These are phyloP conservation scores for Pichia sp. DNA, from an alignment of 1,139 yeast species.

Conservation along the genomic window DNA sequence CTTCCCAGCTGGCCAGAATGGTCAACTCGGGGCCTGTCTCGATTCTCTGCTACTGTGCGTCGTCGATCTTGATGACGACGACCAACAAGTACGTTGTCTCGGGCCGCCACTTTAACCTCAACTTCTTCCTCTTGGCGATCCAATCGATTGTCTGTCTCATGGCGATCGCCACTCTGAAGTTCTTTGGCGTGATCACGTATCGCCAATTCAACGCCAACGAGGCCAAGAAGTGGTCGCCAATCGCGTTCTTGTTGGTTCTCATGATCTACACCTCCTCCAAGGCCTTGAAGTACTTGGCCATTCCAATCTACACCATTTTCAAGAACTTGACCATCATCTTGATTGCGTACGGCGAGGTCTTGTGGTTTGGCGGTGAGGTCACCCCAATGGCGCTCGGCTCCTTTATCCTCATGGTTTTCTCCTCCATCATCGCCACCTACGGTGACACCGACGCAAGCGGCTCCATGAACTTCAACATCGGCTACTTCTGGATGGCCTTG, in stretches of 20 bases:
- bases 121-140: constrained; percentile 78
- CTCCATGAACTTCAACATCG: constrained; percentile 55
- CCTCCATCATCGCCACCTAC: constrained; percentile 90
- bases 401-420: constrained; percentile 83
- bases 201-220: constrained; percentile 82
- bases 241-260: constrained; percentile 77
- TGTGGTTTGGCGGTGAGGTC: constrained; percentile 95
- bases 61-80: constrained; percentile 96
- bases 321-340: constrained; percentile 93
- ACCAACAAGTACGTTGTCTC: constrained; percentile 93
- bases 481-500: constrained; percentile 94
- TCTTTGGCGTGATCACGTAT: constrained; percentile 73
- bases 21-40: constrained; percentile 86
- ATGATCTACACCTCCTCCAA: constrained; percentile 97
- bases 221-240: constrained; percentile 94
- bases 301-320: constrained; percentile 96
- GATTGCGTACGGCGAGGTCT: constrained; percentile 96
- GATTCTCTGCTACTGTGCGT: constrained; percentile 78
- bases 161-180: constrained; percentile 67
- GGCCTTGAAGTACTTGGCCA: constrained; percentile 85
- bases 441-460: constrained; percentile 59
- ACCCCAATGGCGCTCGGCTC: constrained; percentile 87
- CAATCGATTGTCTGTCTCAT: constrained; percentile 79
- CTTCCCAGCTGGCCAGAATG: constrained; percentile 32
- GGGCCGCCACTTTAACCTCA: constrained; percentile 79